These are phyloP conservation scores for Achaetomium macrosporum DNA, from an alignment of 2,329 filamentous ascomycete species.

Conservation along the genomic window DNA sequence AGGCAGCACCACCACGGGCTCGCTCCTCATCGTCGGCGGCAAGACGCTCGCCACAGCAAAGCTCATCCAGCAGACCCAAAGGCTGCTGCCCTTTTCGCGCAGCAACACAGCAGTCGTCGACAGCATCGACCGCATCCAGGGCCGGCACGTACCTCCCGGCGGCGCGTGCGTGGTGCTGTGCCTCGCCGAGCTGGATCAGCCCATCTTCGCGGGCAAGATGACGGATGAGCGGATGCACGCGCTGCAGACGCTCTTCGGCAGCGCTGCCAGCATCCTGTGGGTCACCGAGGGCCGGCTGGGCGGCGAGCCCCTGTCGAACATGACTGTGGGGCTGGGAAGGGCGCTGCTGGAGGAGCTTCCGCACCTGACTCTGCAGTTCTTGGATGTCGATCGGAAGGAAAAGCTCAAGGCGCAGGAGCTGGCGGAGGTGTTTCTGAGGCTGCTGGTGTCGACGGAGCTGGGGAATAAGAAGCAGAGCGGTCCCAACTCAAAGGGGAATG, in stretches of 20 bases:
- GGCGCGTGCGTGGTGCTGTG: neutral
- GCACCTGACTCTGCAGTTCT: constrained; percentile 2
- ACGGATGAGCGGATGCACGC: neutral
- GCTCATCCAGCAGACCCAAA: neutral
- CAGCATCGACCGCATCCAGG: neutral
- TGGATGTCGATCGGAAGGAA: neutral
- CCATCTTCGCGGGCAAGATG: constrained; percentile 1
- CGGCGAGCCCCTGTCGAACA: neutral
- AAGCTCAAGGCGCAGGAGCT: neutral
- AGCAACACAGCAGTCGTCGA: neutral
- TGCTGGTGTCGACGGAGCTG: neutral
- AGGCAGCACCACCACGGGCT: too few species aligned
- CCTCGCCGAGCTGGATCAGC: constrained; percentile 6
- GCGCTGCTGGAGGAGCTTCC: neutral
- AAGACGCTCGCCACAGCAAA: neutral
- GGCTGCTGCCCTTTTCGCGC: too few species aligned
- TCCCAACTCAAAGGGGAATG: too few species aligned
- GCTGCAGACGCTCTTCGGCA: neutral
- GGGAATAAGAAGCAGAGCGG: too few species aligned
- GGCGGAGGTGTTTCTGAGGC: neutral
- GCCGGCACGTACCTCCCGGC: too few species aligned
- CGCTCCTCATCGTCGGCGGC: neutral
- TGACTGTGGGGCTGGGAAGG: neutral
- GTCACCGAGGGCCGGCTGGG: neutral
- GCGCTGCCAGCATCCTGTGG: constrained; percentile 4